Evolutionary conservation across 176 grass and related monocot species (phyloP), one percentile per base, ranked within the genome.

Genomic region (Poa annua): DNA sequence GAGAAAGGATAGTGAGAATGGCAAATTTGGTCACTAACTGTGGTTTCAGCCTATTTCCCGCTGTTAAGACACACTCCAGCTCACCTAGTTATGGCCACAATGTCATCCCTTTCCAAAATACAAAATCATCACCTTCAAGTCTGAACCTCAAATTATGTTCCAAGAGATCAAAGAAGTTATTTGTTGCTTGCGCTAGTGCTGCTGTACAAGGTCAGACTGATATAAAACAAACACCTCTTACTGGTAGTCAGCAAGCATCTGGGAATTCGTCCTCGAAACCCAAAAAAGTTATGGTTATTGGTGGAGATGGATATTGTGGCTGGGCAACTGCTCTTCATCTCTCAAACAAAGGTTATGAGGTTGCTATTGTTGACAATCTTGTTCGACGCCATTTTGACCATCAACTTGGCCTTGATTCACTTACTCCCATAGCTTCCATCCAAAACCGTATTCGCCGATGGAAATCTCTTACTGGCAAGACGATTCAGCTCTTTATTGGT

Each of bases 231-330:
- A 92, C 85, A 85, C 79, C 84, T 66, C 80, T 89, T 77, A 85
- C 86, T 82, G 81, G 71, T 13, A 71, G 36, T 79, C 61, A 75
- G 73, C 69, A 92, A 88, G 76, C 61, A 73, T 85, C 80, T n/a
- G 69, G 29, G 35, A 78, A 85, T 16, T 90, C 90, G 68, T 88
- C 75, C 25, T 85, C 82, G 24, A 98, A 91, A 74, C 74, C 88
- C 52, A 92, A 89, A 80, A 98, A 93, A 47, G 90, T 98, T 20
- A 98, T 98, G 95, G 85, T 98, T 72, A 98, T 98, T n/a, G 95
- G 95, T 63, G 95, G 95, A 71, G 95, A 98, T 91, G 95, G 95
- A 6, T 98, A 98, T 66, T 98, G 95, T 29, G 95, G 95, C 33
- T 98, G 95, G 95, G 92, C 92, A 74, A 98, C 92, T 47, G 92